Evolutionary conservation across 202 grass and related monocot species (phyloP).

Genomic region (Zizania palustris): DNA sequence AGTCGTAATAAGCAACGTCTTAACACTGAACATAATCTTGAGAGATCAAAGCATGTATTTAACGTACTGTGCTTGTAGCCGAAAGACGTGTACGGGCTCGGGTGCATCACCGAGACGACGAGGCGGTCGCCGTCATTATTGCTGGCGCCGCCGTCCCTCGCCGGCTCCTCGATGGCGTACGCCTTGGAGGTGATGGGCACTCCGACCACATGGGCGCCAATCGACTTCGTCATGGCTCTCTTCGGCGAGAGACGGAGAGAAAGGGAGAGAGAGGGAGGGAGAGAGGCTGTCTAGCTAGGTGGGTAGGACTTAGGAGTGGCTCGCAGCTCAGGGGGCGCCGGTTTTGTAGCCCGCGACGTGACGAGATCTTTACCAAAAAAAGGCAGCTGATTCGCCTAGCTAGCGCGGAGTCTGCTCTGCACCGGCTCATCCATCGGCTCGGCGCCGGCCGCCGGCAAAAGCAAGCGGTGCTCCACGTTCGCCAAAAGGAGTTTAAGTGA

Average conservation of each 20-base stretch:
- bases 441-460: conserved; percentile 41
- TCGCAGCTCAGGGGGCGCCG: not conserved
- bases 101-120: conserved; percentile 47
- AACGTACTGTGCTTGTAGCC: conserved; percentile 57
- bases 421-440: conserved; percentile 51
- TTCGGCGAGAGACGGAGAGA: not conserved
- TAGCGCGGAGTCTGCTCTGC: conserved; percentile 71
- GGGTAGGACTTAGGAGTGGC: too few species aligned
- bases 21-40: not conserved
- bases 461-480: conserved; percentile 45
- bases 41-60: not conserved
- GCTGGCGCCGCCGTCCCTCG: conserved; percentile 18
- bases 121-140: conserved; percentile 46
- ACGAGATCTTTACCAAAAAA: conserved; percentile 47
- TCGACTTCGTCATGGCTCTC: conserved; percentile 65
- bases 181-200: conserved; percentile 59
- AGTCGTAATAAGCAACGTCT: not conserved
- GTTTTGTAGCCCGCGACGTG: conserved; percentile 53
- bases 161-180: conserved; percentile 54
- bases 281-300: not conserved
- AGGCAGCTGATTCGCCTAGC: conserved; percentile 3
- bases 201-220: conserved; percentile 59
- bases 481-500: conserved; percentile 36
- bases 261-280: not conserved
- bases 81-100: conserved; percentile 58